These are phyloP conservation scores for Blastomyces silverae DNA, from an alignment of 2,329 filamentous ascomycete genomes.

Conservation along the genomic window DNA sequence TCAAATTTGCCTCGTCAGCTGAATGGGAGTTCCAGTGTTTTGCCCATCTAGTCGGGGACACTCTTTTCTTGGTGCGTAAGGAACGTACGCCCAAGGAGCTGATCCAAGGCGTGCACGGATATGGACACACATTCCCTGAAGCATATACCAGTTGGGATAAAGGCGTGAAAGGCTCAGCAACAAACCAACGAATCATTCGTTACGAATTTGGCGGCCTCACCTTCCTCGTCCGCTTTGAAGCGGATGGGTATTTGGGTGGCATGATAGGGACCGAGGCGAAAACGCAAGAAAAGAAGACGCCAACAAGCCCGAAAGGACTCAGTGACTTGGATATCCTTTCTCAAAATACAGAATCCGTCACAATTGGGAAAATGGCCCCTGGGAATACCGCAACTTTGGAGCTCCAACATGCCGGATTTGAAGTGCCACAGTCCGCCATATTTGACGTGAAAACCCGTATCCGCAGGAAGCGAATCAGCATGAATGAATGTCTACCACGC, in stretches of 20 bases:
- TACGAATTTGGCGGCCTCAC: conserved; percentile 52
- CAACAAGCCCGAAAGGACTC: not conserved
- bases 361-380: not conserved
- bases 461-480: conserved; percentile 29
- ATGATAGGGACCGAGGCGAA: conserved; percentile 20
- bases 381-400: not conserved
- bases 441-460: conserved; percentile 51
- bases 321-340: not conserved
- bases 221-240: conserved; percentile 51
- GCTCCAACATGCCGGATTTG: conserved; percentile 14
- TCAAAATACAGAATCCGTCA: not conserved
- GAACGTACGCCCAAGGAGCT: conserved; percentile 55
- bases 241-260: conserved; percentile 51
- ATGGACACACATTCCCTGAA: conserved; percentile 61
- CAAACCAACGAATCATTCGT: conserved; percentile 56
- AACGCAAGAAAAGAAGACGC: not conserved
- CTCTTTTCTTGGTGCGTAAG: conserved; percentile 57
- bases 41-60: conserved; percentile 51
- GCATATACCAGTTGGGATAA: conserved; percentile 58
- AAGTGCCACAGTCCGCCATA: conserved; percentile 40
- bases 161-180: conserved; percentile 49
- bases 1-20: conserved; percentile 28
- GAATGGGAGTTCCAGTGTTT: conserved; percentile 15
- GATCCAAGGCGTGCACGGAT: conserved; percentile 53
- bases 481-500: conserved; percentile 40